Evolutionary conservation across 208 protist genomes (phyloP), one percentile per base, ranked within the genome.

Genomic region (Wallacemonas collosoma): DNA sequence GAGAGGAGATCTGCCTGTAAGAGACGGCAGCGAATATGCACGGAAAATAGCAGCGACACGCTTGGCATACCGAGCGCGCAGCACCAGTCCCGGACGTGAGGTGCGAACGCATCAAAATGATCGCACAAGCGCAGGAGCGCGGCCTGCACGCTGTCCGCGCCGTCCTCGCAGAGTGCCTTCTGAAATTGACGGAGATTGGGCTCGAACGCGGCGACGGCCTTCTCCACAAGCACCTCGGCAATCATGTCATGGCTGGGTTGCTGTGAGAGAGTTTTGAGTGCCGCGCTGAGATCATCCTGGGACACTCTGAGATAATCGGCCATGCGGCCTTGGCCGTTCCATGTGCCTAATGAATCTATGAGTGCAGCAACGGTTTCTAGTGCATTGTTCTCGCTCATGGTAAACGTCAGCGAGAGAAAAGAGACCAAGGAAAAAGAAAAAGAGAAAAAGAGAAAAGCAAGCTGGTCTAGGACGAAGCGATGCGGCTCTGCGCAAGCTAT

Each of bases 1-100:
- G 82, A 86, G 6, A 95, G 58, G 41, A 93, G 63, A 77, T 93
- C 87, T 1, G 73, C 75, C 63, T 93, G 86, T 47, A 95, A 53
- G 45, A 95, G 26, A 44, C 81, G 76, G 56, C 87, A 86, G 11
- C 90, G 87, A 17, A 95, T 53, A 26, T 76, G 70, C 48, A 86
- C 81, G 11, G 83, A 70, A 60, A 95, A 83, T 12, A 72, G 48
- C 2, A 44, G 54, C 2, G 82, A 75, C 45, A 68, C 67, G 5
- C 83, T 83, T 2, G 64, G 67, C 14, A 77, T 54, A 26, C 50
- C 67, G 35, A 95, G 56, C 61, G 36, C 51, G 1, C 40, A 67
- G 67, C 90, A 95, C 85, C 90, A 95, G 39, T 79, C 61, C 17
- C 50, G 78, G 66, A 95, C 41, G 40, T 80, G 11, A 15, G 78